These are phyloP conservation scores for Penicillium macrosclerotiorum DNA, from an alignment of 495 filamentous ascomycete species.

Conservation along the genomic window DNA sequence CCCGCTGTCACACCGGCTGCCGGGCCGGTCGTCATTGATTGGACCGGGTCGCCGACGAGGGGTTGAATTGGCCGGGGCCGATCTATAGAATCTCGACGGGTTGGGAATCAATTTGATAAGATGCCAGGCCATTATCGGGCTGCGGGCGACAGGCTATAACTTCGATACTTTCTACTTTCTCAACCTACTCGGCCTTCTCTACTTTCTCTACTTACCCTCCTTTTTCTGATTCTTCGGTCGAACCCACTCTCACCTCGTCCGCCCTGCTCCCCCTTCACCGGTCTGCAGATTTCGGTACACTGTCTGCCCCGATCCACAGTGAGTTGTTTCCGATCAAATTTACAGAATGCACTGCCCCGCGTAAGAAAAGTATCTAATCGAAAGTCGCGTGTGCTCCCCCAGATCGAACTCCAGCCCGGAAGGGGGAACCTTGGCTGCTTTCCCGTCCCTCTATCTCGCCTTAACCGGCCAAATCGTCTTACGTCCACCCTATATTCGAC, in stretches of 20 bases:
- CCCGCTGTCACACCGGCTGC: slow-evolving; percentile 20
- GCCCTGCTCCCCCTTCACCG: too few relatives aligned
- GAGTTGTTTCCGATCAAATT: slow-evolving; percentile 15
- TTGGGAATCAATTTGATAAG: slow-evolving; percentile 16
- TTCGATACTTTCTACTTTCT: too few relatives aligned
- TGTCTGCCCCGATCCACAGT: slow-evolving; percentile 20
- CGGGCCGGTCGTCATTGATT: slow-evolving; percentile 27
- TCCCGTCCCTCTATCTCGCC: not conserved
- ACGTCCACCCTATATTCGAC: not conserved
- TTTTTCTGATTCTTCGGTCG: too few relatives aligned
- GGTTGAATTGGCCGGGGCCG: slow-evolving; percentile 8
- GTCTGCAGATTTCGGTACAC: slow-evolving; percentile 9
- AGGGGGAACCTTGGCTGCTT: slow-evolving; percentile 2
- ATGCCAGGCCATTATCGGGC: slow-evolving; percentile 16
- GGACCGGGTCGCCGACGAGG: slow-evolving; percentile 18
- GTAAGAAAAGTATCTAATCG: slow-evolving; percentile 20
- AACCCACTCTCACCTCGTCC: too few relatives aligned
- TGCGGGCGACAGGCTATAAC: slow-evolving; percentile 3
- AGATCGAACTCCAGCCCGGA: slow-evolving; percentile 1
- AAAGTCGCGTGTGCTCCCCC: not conserved
- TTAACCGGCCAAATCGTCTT: not conserved
- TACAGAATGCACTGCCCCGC: slow-evolving; percentile 22
- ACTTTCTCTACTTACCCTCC: too few relatives aligned
- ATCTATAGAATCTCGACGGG: slow-evolving; percentile 22
- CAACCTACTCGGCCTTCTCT: too few relatives aligned